Percentiles rank a stretch among this genome's conserved stretches.
Evolutionary conservation across 768 basidiomycete species (phyloP).

Genomic region (Aureoboletus auriporus): DNA sequence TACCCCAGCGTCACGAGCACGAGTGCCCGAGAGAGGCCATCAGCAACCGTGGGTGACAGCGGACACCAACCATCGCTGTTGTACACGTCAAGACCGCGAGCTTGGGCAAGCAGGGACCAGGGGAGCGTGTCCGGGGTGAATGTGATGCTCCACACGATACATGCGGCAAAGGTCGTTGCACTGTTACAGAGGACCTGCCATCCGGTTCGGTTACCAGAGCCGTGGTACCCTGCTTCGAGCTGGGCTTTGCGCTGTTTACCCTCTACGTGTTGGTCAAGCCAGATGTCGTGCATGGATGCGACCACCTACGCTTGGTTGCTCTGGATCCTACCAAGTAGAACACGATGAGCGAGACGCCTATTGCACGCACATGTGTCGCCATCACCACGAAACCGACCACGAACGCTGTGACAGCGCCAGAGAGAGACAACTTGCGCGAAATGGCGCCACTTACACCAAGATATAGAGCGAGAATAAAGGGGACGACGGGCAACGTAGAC

Average conservation of each 20-base stretch:
- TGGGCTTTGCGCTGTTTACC: constrained; percentile 71
- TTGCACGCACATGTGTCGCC: constrained; percentile 58
- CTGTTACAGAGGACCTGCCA: constrained; percentile 87
- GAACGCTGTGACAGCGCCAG: constrained; percentile 40
- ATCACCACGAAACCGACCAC: constrained; percentile 52
- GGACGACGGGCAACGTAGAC: constrained; percentile 34
- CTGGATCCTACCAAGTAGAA: constrained; percentile 80
- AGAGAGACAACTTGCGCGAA: constrained; percentile 70
- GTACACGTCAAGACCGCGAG: constrained; percentile 28
- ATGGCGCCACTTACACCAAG: constrained; percentile 68
- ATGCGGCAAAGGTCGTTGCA: constrained; percentile 55
- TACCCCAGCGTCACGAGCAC: constrained; percentile 69
- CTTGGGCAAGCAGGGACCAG: constrained; percentile 27
- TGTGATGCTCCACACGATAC: constrained; percentile 57
- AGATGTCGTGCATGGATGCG: background rate
- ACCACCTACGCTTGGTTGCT: constrained; percentile 72
- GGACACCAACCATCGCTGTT: constrained; percentile 58
- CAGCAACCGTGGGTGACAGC: constrained; percentile 37
- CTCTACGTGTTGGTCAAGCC: constrained; percentile 36
- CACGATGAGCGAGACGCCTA: constrained; percentile 63
- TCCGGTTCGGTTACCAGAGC: constrained; percentile 68
- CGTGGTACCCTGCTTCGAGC: constrained; percentile 76
- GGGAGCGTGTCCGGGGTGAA: constrained; percentile 46
- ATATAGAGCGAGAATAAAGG: constrained; percentile 45
- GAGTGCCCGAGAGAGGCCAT: constrained; percentile 57